Percentiles rank a stretch among this genome's conserved stretches.
phyloP scores from a whole-genome alignment of 2,329 filamentous ascomycete genomes.

The Penicillium concentricum region DNA sequence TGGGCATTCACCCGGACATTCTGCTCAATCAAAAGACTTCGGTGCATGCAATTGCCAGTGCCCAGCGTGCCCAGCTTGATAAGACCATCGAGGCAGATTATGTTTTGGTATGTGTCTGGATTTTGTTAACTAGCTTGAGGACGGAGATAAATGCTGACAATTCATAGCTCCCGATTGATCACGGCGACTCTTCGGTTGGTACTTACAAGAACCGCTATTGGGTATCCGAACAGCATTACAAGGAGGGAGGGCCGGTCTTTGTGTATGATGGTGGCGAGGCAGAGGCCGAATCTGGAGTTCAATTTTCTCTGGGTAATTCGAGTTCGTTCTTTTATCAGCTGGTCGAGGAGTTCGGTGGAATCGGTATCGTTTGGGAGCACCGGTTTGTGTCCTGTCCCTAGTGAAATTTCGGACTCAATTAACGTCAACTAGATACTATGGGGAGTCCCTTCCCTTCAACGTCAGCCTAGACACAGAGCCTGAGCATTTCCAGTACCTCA shows the following conservation, averaged over 20 bases:
- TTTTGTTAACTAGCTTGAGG: no score
- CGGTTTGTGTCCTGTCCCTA: slow-evolving; percentile 30
- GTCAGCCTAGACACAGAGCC: slow-evolving; percentile 36
- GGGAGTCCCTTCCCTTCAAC: slow-evolving; percentile 41
- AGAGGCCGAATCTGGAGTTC: slow-evolving; percentile 40
- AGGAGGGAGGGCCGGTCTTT: slow-evolving; percentile 56
- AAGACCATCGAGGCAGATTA: background rate
- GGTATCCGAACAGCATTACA: slow-evolving; percentile 55
- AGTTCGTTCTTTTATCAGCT: slow-evolving; percentile 33
- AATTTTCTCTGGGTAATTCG: slow-evolving; percentile 33
- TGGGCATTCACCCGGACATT: slow-evolving; percentile 15
- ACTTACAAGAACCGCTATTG: slow-evolving; percentile 58
- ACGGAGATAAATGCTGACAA: background rate
- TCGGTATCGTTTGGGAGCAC: slow-evolving; percentile 45
- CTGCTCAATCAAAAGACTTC: slow-evolving; percentile 10
- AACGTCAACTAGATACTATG: slow-evolving; percentile 41
- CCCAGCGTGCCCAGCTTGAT: background rate
- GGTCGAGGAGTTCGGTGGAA: slow-evolving; percentile 36
- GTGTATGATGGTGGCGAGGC: slow-evolving; percentile 51
- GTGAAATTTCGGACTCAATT: background rate
- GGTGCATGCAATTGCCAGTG: slow-evolving; percentile 1
- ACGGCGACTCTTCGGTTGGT: slow-evolving; percentile 37
- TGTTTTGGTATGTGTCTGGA: slow-evolving; percentile 7
- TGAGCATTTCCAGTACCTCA: slow-evolving; percentile 45
- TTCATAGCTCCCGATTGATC: slow-evolving; percentile 35